A percentile compares a stretch with the other conserved stretches of the same genome.
Conservation (phyloP, 2,329 filamentous ascomycete species). For the Aulographum hederae region DNA sequence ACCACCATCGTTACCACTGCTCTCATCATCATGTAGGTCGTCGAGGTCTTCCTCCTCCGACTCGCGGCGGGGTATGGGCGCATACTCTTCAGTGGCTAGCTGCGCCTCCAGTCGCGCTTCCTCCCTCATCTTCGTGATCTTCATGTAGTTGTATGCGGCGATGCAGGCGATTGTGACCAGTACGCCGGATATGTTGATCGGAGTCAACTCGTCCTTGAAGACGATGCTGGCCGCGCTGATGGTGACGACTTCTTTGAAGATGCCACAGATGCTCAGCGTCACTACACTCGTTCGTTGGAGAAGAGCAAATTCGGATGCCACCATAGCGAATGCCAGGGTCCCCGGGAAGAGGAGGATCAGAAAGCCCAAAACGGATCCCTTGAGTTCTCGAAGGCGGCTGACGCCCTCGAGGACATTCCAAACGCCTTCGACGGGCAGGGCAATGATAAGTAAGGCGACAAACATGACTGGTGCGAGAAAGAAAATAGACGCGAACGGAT, state of each 20-base stretch:
- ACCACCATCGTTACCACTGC: too few relatives aligned
- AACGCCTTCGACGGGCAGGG: slow-evolving; percentile 73
- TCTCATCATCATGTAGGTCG: slow-evolving; percentile 8
- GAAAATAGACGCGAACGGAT: slow-evolving; percentile 93
- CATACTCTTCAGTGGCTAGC: slow-evolving; percentile 11
- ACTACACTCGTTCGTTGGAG: slow-evolving; percentile 91
- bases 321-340: slow-evolving; percentile 88
- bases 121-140: slow-evolving; percentile 71
- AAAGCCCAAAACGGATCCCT: slow-evolving; percentile 48
- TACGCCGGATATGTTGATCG: slow-evolving; percentile 73
- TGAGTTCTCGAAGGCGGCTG: slow-evolving; percentile 40
- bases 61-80: slow-evolving; percentile 10
- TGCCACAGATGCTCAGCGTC: slow-evolving; percentile 87
- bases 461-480: slow-evolving; percentile 98
- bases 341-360: slow-evolving; percentile 78
- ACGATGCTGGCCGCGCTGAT: slow-evolving; percentile 75
- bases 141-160: slow-evolving; percentile 81
- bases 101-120: slow-evolving; percentile 42
- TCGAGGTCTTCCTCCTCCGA: slow-evolving; percentile 10
- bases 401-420: slow-evolving; percentile 48
- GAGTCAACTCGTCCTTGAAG: slow-evolving; percentile 74
- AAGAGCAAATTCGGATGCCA: slow-evolving; percentile 84
- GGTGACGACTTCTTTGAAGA: slow-evolving; percentile 97
- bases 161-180: slow-evolving; percentile 82
- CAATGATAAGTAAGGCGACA: slow-evolving; percentile 56